phyloP scores from a whole-genome alignment of 805 yeast genomes.

The Candida gorgasii region DNA sequence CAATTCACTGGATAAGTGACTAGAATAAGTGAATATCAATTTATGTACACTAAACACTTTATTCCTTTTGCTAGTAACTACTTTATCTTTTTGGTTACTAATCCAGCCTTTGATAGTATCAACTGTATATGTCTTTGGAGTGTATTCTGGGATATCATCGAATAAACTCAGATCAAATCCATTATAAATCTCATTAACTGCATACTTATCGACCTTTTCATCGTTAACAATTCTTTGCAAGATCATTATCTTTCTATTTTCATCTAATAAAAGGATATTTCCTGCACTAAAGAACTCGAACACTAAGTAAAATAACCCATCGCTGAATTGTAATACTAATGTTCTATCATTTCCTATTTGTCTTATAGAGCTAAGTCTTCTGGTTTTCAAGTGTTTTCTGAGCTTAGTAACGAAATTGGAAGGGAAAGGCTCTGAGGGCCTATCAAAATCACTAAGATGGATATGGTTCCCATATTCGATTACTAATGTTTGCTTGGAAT shows the following conservation, averaged over 20 bases:
- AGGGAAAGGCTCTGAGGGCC: conserved; percentile 80
- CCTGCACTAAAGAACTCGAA: conserved; percentile 96
- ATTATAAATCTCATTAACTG: conserved; percentile 72
- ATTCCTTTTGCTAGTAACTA: conserved; percentile 30
- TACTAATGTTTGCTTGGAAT: conserved; percentile 71
- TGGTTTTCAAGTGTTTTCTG: conserved; percentile 81
- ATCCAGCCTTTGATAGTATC: conserved; percentile 44
- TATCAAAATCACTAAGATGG: conserved; percentile 75
- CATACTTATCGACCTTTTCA: conserved; percentile 61
- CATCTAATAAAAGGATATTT: conserved; percentile 76
- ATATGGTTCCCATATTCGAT: conserved; percentile 85
- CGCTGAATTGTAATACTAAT: conserved; percentile 81
- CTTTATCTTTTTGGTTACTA: conserved; percentile 27
- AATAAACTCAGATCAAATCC: conserved; percentile 60
- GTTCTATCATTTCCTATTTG: conserved; percentile 82
- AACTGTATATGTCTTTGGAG: conserved; percentile 22
- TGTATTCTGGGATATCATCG: conserved; percentile 17
- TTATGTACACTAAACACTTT: conserved; percentile 67
- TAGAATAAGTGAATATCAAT: conserved; percentile 62
- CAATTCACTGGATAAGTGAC: conserved; percentile 78
- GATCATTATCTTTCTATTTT: conserved; percentile 63
- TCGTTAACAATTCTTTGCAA: conserved; percentile 80
- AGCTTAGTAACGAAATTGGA: conserved; percentile 83
- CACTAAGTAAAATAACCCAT: conserved; percentile 74
- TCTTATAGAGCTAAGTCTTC: conserved; percentile 68